phyloP scores from a whole-genome alignment of 208 protist genomes.

The Giardia muris region DNA sequence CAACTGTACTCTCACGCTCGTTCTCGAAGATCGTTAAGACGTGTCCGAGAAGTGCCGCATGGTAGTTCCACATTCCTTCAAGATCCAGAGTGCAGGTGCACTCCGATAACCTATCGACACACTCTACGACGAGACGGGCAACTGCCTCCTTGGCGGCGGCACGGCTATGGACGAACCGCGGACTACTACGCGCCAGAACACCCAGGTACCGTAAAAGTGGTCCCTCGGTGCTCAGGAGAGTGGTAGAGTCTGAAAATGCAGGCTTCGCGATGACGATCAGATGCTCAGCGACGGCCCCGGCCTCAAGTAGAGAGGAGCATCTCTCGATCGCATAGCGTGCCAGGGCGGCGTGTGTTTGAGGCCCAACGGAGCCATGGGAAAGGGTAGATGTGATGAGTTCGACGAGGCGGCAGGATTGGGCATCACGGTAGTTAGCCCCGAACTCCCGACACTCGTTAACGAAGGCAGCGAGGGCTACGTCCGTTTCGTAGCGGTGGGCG shows the following conservation, averaged over 20 bases:
- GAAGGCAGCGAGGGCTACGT: neutral
- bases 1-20: neutral
- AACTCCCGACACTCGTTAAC: neutral
- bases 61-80: neutral
- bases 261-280: neutral
- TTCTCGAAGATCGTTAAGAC: neutral
- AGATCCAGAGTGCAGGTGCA: neutral
- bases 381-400: neutral
- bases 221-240: neutral
- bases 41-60: neutral
- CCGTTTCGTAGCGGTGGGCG: too few relatives aligned
- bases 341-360: neutral
- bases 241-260: neutral
- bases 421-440: neutral
- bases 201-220: neutral
- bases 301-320: neutral
- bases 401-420: neutral
- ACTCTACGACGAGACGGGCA: neutral
- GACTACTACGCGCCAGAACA: neutral
- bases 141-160: neutral
- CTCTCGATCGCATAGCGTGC: neutral
- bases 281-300: neutral
- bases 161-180: neutral
- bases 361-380: neutral
- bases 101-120: neutral